phyloP scores from a whole-genome alignment of 2,329 filamentous ascomycete species.

The Fusarium robinianum region DNA sequence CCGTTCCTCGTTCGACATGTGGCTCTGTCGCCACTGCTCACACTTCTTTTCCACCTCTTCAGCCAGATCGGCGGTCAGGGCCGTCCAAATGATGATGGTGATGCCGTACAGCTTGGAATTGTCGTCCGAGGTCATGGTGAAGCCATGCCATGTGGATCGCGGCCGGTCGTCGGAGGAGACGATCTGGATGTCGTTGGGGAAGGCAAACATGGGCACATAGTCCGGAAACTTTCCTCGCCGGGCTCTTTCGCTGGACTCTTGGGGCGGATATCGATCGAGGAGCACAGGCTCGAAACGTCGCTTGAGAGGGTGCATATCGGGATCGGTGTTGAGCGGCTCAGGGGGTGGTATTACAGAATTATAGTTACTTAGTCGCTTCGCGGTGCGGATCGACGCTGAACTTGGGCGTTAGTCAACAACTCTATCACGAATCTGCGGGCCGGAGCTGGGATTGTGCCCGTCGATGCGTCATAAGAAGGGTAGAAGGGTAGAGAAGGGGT shows the following conservation, averaged over 20 bases:
- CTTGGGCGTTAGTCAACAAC: slow-evolving; percentile 36
- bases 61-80: slow-evolving; percentile 78
- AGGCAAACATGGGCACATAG: slow-evolving; percentile 99
- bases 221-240: slow-evolving; percentile 88
- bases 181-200: slow-evolving; percentile 96
- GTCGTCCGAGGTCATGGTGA: slow-evolving; percentile 95
- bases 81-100: slow-evolving; percentile 90
- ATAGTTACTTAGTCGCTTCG: slow-evolving; percentile 91
- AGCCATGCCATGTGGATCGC: slow-evolving; percentile 97
- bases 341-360: slow-evolving; percentile 96
- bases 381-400: slow-evolving; percentile 70
- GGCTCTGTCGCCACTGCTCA: slow-evolving; percentile 80
- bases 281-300: slow-evolving; percentile 95
- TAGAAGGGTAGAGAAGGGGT: slow-evolving; percentile 3
- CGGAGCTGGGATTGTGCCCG: too few relatives aligned
- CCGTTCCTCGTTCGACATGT: slow-evolving; percentile 89
- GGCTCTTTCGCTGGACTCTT: slow-evolving; percentile 75
- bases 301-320: slow-evolving; percentile 94
- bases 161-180: slow-evolving; percentile 94
- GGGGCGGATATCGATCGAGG: slow-evolving; percentile 89
- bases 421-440: not conserved
- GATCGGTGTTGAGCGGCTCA: slow-evolving; percentile 85
- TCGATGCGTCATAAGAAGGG: not conserved
- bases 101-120: slow-evolving; percentile 92
- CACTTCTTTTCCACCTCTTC: slow-evolving; percentile 83